Evolutionary conservation across 352 stramenopile genomes (phyloP).

Genomic region (Pythium aquatile): DNA sequence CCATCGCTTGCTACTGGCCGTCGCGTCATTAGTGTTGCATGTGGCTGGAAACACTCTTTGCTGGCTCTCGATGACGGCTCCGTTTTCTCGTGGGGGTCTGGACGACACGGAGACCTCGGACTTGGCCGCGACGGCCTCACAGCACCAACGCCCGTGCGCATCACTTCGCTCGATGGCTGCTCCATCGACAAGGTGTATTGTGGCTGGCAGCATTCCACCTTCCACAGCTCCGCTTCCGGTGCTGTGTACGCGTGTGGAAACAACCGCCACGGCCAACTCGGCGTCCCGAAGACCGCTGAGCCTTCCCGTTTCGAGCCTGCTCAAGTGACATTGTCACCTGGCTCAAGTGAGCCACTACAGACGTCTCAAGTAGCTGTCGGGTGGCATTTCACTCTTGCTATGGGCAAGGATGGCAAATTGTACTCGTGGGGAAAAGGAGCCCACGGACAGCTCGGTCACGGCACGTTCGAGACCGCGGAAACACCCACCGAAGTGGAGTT

Average conservation of each 20-base stretch:
- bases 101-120: constrained; percentile 70
- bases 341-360: constrained; percentile 18
- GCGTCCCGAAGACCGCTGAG: constrained; percentile 23
- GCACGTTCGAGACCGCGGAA: constrained; percentile 13
- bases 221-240: constrained; percentile 33
- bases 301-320: constrained; percentile 1
- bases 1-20: constrained; percentile 26
- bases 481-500: constrained; percentile 28
- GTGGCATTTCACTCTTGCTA: constrained; percentile 76
- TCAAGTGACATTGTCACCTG: constrained; percentile 1
- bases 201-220: constrained; percentile 80
- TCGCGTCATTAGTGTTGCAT: constrained; percentile 56
- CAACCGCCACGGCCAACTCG: constrained; percentile 80
- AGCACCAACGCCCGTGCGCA: constrained; percentile 27
- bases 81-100: constrained; percentile 68
- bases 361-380: constrained; percentile 50
- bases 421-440: constrained; percentile 75
- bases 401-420: constrained; percentile 33
- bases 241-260: constrained; percentile 61
- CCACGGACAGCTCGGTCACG: constrained; percentile 65
- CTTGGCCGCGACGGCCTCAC: constrained; percentile 35
- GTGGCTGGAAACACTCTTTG: constrained; percentile 84
- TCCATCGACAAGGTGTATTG: constrained; percentile 46
- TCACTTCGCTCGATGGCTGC: constrained; percentile 27
- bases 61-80: constrained; percentile 42